Evolutionary conservation across 805 yeast genomes (phyloP).

Genomic region (Cyberlindnera nakhonratchasimensis): DNA sequence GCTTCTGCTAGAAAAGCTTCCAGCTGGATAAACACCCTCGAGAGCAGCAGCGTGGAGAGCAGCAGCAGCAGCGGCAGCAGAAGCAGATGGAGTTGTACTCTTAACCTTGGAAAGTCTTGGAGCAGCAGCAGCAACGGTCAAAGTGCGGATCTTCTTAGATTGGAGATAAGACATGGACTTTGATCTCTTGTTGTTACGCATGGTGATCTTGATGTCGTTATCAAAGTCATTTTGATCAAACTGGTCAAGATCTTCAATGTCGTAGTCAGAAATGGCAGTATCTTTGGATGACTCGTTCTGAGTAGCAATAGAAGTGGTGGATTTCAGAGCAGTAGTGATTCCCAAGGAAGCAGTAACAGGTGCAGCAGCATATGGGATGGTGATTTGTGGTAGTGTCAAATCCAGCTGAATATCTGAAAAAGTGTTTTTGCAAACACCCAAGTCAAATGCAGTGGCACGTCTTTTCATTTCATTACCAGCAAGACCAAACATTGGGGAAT

Average conservation of each 20-base stretch:
- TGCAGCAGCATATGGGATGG: conserved; percentile 69
- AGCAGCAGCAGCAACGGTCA: conserved; percentile 79
- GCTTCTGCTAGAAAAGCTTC: conserved; percentile 18
- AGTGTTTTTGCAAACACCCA: conserved; percentile 40
- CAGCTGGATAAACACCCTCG: conserved; percentile 43
- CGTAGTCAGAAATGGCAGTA: conserved; percentile 37
- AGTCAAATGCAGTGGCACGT: conserved; percentile 51
- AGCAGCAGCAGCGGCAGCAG: conserved; percentile 70
- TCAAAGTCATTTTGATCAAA: conserved; percentile 36
- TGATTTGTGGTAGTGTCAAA: conserved; percentile 39
- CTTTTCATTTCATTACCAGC: conserved; percentile 33
- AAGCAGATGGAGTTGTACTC: conserved; percentile 47
- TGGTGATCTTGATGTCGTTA: conserved; percentile 37
- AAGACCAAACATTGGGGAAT: conserved; percentile 3
- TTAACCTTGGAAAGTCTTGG: conserved; percentile 71
- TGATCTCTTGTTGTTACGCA: conserved; percentile 51
- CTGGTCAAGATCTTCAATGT: conserved; percentile 43
- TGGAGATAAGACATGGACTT: conserved; percentile 59
- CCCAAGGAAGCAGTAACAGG: conserved; percentile 72
- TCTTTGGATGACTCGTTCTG: conserved; percentile 5
- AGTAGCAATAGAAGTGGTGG: conserved; percentile 1
- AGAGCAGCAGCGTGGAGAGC: conserved; percentile 67
- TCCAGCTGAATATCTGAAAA: conserved; percentile 36
- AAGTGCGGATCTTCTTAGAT: conserved; percentile 43
- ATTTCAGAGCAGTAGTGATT: conserved; percentile 19